A percentile compares a stretch with the other conserved stretches of the same genome.
phyloP scores from a whole-genome alignment of 257 asterid species.

The Ilex asprella region DNA sequence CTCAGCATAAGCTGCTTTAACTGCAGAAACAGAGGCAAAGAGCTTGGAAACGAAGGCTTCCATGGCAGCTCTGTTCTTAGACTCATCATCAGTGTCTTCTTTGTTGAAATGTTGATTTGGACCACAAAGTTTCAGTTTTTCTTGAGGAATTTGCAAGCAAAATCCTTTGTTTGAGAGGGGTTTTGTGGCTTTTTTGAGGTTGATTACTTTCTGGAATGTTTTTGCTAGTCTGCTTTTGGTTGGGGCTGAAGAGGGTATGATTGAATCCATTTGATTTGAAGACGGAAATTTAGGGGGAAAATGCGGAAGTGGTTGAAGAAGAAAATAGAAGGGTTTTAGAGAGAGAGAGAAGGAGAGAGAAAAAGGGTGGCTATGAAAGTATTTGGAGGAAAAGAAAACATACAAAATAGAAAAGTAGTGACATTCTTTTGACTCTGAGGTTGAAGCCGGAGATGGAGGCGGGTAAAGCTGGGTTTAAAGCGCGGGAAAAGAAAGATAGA shows the following conservation, averaged over 20 bases:
- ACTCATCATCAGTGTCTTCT: slow-evolving; percentile 41
- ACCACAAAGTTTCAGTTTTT: slow-evolving; percentile 80
- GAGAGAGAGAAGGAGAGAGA: not conserved
- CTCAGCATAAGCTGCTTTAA: slow-evolving; percentile 93
- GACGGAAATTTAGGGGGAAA: not conserved
- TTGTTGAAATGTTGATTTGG: slow-evolving; percentile 43
- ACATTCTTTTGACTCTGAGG: slow-evolving; percentile 26
- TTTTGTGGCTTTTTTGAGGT: slow-evolving; percentile 33
- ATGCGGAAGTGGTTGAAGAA: not conserved
- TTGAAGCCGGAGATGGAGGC: slow-evolving; percentile 1
- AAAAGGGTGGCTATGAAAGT: slow-evolving; percentile 18
- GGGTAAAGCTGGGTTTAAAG: slow-evolving; percentile 25
- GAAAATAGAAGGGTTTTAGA: slow-evolving; percentile 2
- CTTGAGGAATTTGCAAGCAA: slow-evolving; percentile 71
- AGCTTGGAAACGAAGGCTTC: slow-evolving; percentile 91
- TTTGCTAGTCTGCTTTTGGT: slow-evolving; percentile 46
- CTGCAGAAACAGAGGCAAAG: slow-evolving; percentile 77
- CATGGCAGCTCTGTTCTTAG: slow-evolving; percentile 52
- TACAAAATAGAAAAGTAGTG: slow-evolving; percentile 13
- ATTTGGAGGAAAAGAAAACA: slow-evolving; percentile 8
- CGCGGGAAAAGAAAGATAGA: slow-evolving; percentile 31
- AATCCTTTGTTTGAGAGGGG: slow-evolving; percentile 45
- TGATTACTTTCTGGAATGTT: slow-evolving; percentile 53
- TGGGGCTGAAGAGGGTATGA: slow-evolving; percentile 35
- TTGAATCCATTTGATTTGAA: slow-evolving; percentile 50